Percentiles rank a stretch among this genome's conserved stretches.
These are phyloP conservation scores for Pleurotus salmoneostramineus DNA, from an alignment of 768 basidiomycete genomes.

Conservation along the genomic window DNA sequence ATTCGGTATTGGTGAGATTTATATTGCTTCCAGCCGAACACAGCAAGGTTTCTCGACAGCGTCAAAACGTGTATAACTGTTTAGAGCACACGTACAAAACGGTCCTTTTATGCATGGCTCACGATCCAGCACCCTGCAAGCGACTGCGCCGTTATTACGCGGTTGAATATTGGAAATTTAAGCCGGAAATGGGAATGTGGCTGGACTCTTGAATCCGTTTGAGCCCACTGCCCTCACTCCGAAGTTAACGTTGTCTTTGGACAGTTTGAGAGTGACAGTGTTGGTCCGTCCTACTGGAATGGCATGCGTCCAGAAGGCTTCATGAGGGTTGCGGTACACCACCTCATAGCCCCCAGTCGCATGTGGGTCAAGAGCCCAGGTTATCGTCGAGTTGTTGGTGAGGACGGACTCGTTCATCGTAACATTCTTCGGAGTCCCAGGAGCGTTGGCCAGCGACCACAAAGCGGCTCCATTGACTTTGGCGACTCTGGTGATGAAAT, in stretches of 20 bases:
- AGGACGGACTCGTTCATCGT: slow-evolving; percentile 39
- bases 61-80: too few relatives aligned
- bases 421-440: slow-evolving; percentile 48
- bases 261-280: slow-evolving; percentile 34
- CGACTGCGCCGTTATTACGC: too few relatives aligned
- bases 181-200: slow-evolving; percentile 29
- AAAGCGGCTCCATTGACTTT: slow-evolving; percentile 48
- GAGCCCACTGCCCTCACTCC: slow-evolving; percentile 46
- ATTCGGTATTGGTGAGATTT: too few relatives aligned
- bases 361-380: slow-evolving; percentile 36
- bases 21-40: too few relatives aligned
- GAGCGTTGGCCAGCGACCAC: slow-evolving; percentile 56
- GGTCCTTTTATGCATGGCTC: too few relatives aligned
- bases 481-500: slow-evolving; percentile 47
- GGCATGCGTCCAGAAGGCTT: slow-evolving; percentile 43
- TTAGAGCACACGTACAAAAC: too few relatives aligned
- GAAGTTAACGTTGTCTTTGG: slow-evolving; percentile 51
- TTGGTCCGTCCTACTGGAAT: slow-evolving; percentile 43
- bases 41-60: too few relatives aligned
- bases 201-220: slow-evolving; percentile 51
- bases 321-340: slow-evolving; percentile 46
- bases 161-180: too few relatives aligned
- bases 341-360: slow-evolving; percentile 46
- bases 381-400: slow-evolving; percentile 52
- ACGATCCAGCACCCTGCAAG: too few relatives aligned